These are phyloP conservation scores for Solanum sejunctum DNA, from an alignment of 257 asterid genomes.

Conservation along the genomic window DNA sequence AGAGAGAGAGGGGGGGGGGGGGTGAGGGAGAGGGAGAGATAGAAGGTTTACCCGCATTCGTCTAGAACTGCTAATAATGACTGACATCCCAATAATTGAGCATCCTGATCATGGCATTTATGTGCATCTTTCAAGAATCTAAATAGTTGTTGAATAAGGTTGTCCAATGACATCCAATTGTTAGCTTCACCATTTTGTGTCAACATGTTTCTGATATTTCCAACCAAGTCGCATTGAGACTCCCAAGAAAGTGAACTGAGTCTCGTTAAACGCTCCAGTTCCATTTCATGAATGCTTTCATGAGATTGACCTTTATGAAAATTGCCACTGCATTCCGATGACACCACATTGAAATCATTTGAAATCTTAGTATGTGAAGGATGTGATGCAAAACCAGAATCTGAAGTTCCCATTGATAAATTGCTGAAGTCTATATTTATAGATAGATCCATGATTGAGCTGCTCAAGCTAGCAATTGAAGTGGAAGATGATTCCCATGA, in stretches of 20 bases:
- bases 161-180: slow-evolving; percentile 15
- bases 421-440: slow-evolving; percentile 50
- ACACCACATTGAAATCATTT: not conserved
- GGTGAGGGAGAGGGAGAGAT: not conserved
- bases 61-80: slow-evolving; percentile 44
- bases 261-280: slow-evolving; percentile 18
- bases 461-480: slow-evolving; percentile 62
- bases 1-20: too few relatives aligned
- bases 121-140: slow-evolving; percentile 57
- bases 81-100: slow-evolving; percentile 56
- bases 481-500: slow-evolving; percentile 42
- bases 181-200: slow-evolving; percentile 17
- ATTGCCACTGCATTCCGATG: not conserved
- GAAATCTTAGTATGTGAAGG: slow-evolving; percentile 6
- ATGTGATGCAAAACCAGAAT: slow-evolving; percentile 19
- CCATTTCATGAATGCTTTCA: slow-evolving; percentile 8
- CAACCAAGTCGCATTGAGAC: slow-evolving; percentile 38
- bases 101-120: slow-evolving; percentile 35
- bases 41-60: slow-evolving; percentile 47
- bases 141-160: slow-evolving; percentile 23
- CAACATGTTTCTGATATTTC: slow-evolving; percentile 27
- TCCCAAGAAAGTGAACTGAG: slow-evolving; percentile 64
- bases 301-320: not conserved
- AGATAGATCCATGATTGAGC: slow-evolving; percentile 47
- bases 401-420: slow-evolving; percentile 33